phyloP scores from a whole-genome alignment of 192 early-diverging fungal genomes.

The Irineochytrium annulatum region DNA sequence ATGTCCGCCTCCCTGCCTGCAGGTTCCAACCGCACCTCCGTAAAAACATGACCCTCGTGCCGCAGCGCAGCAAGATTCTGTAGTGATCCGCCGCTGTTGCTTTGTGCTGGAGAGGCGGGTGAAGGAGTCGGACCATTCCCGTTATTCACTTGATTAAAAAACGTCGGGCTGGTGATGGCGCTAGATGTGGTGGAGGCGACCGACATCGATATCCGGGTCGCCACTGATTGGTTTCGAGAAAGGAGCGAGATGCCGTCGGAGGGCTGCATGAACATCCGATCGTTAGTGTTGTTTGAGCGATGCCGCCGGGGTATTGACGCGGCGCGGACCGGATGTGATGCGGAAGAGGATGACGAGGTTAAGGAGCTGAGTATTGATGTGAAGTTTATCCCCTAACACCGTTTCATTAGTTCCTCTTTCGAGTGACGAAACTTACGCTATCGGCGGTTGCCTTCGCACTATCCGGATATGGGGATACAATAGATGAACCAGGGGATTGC shows the following conservation, averaged over 20 bases:
- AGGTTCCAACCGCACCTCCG: neutral
- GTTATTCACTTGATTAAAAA: constrained; percentile 11
- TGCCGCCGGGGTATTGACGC: too few species aligned
- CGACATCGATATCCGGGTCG: constrained; percentile 14
- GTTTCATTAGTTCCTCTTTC: neutral
- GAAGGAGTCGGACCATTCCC: neutral
- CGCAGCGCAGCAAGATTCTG: too few species aligned
- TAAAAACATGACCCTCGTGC: constrained; percentile 28
- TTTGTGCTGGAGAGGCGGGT: neutral
- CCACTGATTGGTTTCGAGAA: neutral
- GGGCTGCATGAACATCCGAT: too few species aligned
- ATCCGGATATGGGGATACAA: neutral
- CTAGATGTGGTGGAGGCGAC: constrained; percentile 19
- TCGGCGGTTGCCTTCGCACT: too few species aligned
- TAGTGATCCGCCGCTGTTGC: neutral
- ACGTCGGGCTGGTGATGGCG: constrained; percentile 12
- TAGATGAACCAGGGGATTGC: neutral
- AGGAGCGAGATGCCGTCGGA: neutral
- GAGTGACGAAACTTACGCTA: neutral
- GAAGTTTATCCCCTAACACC: neutral
- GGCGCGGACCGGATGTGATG: too few species aligned
- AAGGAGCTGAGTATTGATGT: neutral
- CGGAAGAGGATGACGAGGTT: neutral
- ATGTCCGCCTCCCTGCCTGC: constrained; percentile 1
- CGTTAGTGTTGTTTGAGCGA: too few species aligned